Evolutionary conservation across 441 rosid species (phyloP).

Genomic region (Arabidopsis lyrata): DNA sequence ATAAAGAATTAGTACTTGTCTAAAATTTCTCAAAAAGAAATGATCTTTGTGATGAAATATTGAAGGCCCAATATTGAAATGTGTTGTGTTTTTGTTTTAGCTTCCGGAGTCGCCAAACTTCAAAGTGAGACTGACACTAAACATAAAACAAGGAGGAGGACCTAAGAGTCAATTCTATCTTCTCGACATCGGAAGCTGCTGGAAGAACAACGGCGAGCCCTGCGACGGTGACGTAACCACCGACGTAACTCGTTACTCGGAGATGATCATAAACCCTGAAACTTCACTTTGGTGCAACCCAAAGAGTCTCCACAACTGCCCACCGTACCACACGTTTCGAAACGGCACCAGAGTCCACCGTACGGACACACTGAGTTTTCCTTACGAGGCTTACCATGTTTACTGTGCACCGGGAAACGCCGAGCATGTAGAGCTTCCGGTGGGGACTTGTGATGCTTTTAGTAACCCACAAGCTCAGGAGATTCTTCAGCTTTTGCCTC

Average conservation of each 20-base stretch:
- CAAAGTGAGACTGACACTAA: slow-evolving; percentile 57
- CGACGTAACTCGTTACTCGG: slow-evolving; percentile 62
- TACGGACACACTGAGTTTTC: slow-evolving; percentile 55
- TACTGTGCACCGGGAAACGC: slow-evolving; percentile 73
- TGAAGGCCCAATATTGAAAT: neutral
- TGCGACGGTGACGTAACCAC: slow-evolving; percentile 57
- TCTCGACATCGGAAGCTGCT: slow-evolving; percentile 63
- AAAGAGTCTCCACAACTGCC: slow-evolving; percentile 49
- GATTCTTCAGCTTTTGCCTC: slow-evolving; percentile 69
- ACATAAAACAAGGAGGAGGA: slow-evolving; percentile 71
- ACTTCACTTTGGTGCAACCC: slow-evolving; percentile 58
- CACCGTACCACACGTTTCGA: slow-evolving; percentile 62
- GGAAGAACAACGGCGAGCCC: slow-evolving; percentile 52
- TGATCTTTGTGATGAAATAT: neutral
- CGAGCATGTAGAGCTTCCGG: slow-evolving; percentile 49
- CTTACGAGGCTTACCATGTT: slow-evolving; percentile 70
- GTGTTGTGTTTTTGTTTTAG: slow-evolving; percentile 48
- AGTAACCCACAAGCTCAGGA: slow-evolving; percentile 78
- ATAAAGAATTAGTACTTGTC: neutral
- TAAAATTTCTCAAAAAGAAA: neutral
- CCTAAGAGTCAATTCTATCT: slow-evolving; percentile 61
- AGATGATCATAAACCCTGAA: slow-evolving; percentile 70
- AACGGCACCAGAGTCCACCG: slow-evolving; percentile 54
- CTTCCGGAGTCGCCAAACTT: slow-evolving; percentile 72
- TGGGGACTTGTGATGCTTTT: slow-evolving; percentile 62